Base-by-base conservation (phyloP, 108 stramenopile species). In the Cyclotella baltica region DNA sequence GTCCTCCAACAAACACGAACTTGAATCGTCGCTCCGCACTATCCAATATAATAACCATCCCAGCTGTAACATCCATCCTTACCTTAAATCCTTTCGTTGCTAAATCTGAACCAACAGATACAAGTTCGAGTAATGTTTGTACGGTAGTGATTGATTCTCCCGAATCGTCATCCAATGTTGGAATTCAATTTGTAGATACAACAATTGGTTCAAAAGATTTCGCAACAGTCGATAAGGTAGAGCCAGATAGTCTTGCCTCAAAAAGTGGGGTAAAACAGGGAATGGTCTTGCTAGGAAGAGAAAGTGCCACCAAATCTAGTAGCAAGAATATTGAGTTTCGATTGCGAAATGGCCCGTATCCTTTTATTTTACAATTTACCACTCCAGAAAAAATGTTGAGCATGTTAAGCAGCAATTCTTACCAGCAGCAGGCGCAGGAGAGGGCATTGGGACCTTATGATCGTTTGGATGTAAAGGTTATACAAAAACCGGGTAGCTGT, bases 281-380 rank as follows among this genome's bases (percentile, higher is more conserved):
- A 1, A 84, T 84, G 83, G 51, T 84, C 38, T 53, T 78, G 11
- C 52, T 84, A 19, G 72, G 52, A 36, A 64, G 62, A 64, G 34
- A 64, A 11, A 64, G 62, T 22, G 62, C 62, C 23, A 50, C 30
- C 27, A 50, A 68, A 62, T 31, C 35, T 15, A 51, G 62, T 34
- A 47, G 65, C 15, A 47, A 37, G 37, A 51, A 30, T 67, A 25
- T 80, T 22, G 72, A 73, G 9, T 29, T 66, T 38, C 72, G 70
- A 61, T 23, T 80, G 18, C 59, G 56, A n/a, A 63, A 72, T 25
- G 80, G 80, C 3, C 80, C 80, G 10, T 81, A 81, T 70, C 80
- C 80, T 38, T 46, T 75, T 59, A 67, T 75, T 23, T 25, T 81
- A 36, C 80, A 81, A 65, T 81, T 81, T 59, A 62, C 72, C n/a